These are phyloP conservation scores for Beauveria varroae DNA, from an alignment of 2,329 filamentous ascomycete genomes.

Conservation along the genomic window DNA sequence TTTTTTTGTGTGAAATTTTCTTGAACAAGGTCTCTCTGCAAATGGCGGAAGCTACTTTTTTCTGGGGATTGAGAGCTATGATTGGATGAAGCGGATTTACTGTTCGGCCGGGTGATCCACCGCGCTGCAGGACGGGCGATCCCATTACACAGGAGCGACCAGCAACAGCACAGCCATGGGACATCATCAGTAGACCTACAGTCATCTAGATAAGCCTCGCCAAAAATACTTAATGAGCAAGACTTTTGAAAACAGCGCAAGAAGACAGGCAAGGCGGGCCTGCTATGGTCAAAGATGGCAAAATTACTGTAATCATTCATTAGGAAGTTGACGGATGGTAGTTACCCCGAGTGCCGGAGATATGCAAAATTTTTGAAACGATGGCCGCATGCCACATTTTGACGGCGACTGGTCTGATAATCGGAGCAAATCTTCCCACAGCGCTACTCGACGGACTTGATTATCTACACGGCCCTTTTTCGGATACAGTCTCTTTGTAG, in stretches of 20 bases:
- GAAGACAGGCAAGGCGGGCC: background rate
- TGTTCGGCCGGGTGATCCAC: conserved; percentile 6
- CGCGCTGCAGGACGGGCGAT: background rate
- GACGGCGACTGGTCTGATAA: too few species aligned
- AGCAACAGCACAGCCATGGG: background rate
- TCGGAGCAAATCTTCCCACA: too few species aligned
- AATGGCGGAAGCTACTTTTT: conserved; percentile 5
- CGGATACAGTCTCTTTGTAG: background rate
- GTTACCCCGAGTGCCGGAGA: too few species aligned
- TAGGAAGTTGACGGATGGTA: too few species aligned
- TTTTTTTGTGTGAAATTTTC: conserved; percentile 28
- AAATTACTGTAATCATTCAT: too few species aligned
- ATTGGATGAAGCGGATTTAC: conserved; percentile 15
- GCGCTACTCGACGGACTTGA: too few species aligned
- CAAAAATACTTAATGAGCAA: background rate
- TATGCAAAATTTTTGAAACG: too few species aligned
- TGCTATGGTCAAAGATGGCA: too few species aligned
- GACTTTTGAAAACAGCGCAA: background rate
- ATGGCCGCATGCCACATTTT: too few species aligned
- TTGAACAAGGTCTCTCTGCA: background rate
- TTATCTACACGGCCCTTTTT: too few species aligned
- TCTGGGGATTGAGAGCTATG: conserved; percentile 1
- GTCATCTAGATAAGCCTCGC: too few species aligned
- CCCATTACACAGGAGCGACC: background rate
- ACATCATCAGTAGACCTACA: background rate